Conservation (phyloP, 352 stramenopile genomes). For the Phytophthora vignae region DNA sequence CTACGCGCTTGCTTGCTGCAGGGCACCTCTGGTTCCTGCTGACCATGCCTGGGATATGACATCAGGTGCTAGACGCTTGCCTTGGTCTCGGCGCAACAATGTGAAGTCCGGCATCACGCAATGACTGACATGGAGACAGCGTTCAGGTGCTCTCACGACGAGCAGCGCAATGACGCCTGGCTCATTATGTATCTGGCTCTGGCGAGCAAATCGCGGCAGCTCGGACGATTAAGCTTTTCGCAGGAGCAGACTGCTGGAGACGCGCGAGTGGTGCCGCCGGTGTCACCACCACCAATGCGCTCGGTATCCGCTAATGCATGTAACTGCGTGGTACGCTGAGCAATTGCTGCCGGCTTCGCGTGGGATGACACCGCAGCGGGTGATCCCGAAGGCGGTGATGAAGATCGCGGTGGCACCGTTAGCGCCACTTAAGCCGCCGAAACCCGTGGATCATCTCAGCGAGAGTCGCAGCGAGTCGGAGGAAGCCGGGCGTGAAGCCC, state of each 20-base stretch:
- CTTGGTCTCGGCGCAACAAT: background rate
- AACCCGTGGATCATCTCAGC: constrained; percentile 25
- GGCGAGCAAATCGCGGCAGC: constrained; percentile 14
- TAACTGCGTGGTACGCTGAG: background rate
- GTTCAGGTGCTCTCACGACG: background rate
- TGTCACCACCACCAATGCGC: background rate
- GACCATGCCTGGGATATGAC: background rate
- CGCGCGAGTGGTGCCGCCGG: background rate
- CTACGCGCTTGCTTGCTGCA: background rate
- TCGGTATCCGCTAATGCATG: background rate
- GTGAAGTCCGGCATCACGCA: background rate
- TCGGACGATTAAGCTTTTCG: constrained; percentile 18
- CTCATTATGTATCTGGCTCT: constrained; percentile 18
- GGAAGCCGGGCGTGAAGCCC: constrained; percentile 16
- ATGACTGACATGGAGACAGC: background rate
- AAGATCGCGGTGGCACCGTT: constrained; percentile 12
- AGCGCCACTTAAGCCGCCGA: background rate
- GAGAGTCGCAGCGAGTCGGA: constrained; percentile 19
- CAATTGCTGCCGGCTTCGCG: background rate
- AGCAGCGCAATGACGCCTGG: constrained; percentile 11
- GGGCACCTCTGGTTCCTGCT: background rate
- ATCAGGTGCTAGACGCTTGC: background rate
- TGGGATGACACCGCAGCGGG: constrained; percentile 11
- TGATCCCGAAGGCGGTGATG: constrained; percentile 5
- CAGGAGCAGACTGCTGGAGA: constrained; percentile 2